A percentile compares a stretch with the other conserved stretches of the same genome.
These are phyloP conservation scores for Theobroma grandiflorum DNA, from an alignment of 441 rosid genomes.

Conservation along the genomic window DNA sequence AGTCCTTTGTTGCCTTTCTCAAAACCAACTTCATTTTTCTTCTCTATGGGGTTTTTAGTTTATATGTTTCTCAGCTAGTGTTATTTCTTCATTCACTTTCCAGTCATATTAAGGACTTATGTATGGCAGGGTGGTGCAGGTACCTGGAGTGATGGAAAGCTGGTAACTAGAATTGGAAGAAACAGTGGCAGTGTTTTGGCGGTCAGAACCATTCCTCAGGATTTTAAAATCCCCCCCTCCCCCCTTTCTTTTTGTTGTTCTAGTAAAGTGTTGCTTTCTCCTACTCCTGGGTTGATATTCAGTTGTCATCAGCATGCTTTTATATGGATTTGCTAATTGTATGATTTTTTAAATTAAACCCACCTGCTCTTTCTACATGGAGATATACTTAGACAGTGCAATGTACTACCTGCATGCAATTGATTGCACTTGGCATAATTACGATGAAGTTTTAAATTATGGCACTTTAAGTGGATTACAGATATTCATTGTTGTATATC, in stretches of 20 bases:
- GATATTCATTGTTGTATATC: neutral
- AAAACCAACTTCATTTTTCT: conserved; percentile 11
- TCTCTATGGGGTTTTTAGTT: conserved; percentile 10
- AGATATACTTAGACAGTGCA: neutral
- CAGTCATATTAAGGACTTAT: conserved; percentile 78
- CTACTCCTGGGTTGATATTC: neutral
- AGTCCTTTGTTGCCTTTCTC: neutral
- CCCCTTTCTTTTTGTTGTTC: neutral
- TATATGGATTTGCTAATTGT: neutral
- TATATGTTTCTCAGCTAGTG: neutral
- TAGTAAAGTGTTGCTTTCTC: conserved; percentile 16
- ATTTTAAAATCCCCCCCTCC: neutral
- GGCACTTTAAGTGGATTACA: neutral
- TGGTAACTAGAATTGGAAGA: conserved; percentile 95
- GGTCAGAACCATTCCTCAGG: conserved; percentile 53
- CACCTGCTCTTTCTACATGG: conserved; percentile 1
- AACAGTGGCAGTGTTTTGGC: conserved; percentile 85
- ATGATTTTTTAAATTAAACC: neutral
- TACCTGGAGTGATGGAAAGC: conserved; percentile 99
- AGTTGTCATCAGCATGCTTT: conserved; percentile 11
- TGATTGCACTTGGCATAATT: conserved; percentile 7
- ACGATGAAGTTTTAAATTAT: conserved; percentile 6
- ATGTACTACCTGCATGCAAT: conserved; percentile 9
- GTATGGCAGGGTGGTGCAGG: conserved; percentile 99
- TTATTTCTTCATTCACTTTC: conserved; percentile 24